A percentile compares a stretch with the other conserved stretches of the same genome.
phyloP scores from a whole-genome alignment of 176 grass and related monocot genomes.

The Paspalum vaginatum region DNA sequence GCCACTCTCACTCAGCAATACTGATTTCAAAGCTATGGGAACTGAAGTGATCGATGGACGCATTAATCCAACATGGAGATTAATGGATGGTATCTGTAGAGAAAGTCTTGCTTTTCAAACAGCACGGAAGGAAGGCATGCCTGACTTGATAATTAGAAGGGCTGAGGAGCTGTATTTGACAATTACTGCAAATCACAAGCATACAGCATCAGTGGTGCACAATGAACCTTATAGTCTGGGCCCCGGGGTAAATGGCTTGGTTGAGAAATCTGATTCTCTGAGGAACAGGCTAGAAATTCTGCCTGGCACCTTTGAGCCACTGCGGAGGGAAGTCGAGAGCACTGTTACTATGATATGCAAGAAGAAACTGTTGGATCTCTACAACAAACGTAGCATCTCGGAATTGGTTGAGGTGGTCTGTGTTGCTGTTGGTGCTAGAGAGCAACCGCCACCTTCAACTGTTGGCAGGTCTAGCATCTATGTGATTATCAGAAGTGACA shows the following conservation, averaged over 20 bases:
- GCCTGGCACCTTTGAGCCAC: conserved; percentile 22
- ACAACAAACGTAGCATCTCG: conserved; percentile 52
- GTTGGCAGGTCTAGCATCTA: conserved; percentile 85
- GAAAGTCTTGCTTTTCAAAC: conserved; percentile 98
- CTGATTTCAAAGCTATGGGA: conserved; percentile 90
- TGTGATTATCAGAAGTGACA: conserved; percentile 77
- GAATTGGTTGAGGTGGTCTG: conserved; percentile 58
- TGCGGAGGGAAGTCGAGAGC: conserved; percentile 68
- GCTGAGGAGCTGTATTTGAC: conserved; percentile 75
- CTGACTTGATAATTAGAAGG: conserved; percentile 70
- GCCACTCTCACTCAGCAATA: conserved; percentile 63
- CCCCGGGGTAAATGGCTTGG: conserved; percentile 30
- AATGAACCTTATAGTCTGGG: conserved; percentile 21
- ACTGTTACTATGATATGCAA: conserved; percentile 65
- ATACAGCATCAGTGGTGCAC: neutral
- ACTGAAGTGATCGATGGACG: conserved; percentile 58
- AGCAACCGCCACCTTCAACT: conserved; percentile 90
- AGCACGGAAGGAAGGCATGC: conserved; percentile 83
- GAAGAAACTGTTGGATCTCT: conserved; percentile 64
- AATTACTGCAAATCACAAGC: conserved; percentile 43
- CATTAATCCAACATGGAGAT: conserved; percentile 78
- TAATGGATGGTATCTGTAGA: conserved; percentile 80
- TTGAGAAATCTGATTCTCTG: conserved; percentile 31
- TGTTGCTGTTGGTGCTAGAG: conserved; percentile 69
- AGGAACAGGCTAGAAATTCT: conserved; percentile 35